Evolutionary conservation across 768 basidiomycete genomes (phyloP).

Genomic region (Leccinum variicolor): DNA sequence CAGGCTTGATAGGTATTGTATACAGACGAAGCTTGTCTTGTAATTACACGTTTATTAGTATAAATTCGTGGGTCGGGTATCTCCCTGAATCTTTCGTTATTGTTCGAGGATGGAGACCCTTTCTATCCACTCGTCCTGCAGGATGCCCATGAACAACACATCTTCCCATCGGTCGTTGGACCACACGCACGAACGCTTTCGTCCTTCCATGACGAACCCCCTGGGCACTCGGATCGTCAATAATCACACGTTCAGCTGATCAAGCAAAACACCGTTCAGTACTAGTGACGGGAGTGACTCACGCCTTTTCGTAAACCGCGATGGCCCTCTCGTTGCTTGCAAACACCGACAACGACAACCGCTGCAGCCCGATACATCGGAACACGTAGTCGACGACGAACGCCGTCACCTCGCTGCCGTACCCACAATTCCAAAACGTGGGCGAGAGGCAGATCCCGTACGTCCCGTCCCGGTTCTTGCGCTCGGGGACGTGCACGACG

Average conservation of each 20-base stretch:
- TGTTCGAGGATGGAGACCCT: conserved; percentile 19
- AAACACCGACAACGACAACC: conserved; percentile 39
- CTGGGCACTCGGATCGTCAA: conserved; percentile 15
- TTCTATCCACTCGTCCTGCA: conserved; percentile 39
- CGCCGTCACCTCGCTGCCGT: conserved; percentile 38
- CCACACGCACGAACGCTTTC: conserved; percentile 35
- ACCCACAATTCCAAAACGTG: conserved; percentile 38
- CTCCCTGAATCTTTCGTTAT: conserved; percentile 5
- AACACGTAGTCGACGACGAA: conserved; percentile 43
- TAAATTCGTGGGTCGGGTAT: conserved; percentile 5
- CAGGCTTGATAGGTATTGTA: conserved; percentile 6
- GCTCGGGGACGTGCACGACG: conserved; percentile 23
- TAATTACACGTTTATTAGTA: conserved; percentile 4
- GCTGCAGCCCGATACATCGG: conserved; percentile 36
- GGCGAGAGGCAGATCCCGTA: conserved; percentile 31
- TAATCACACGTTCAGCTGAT: background rate
- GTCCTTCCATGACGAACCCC: conserved; percentile 41
- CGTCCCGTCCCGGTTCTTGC: conserved; percentile 30
- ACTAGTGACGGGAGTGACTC: conserved; percentile 16
- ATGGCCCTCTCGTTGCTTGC: conserved; percentile 38
- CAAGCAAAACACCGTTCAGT: background rate
- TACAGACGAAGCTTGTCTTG: conserved; percentile 4
- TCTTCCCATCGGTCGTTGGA: conserved; percentile 37
- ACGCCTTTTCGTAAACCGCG: conserved; percentile 41
- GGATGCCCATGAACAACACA: conserved; percentile 36